Percentiles rank a stretch among this genome's conserved stretches.
These are phyloP conservation scores for Acanthamoeba triangularis DNA, from an alignment of 208 protist species.

Conservation along the genomic window DNA sequence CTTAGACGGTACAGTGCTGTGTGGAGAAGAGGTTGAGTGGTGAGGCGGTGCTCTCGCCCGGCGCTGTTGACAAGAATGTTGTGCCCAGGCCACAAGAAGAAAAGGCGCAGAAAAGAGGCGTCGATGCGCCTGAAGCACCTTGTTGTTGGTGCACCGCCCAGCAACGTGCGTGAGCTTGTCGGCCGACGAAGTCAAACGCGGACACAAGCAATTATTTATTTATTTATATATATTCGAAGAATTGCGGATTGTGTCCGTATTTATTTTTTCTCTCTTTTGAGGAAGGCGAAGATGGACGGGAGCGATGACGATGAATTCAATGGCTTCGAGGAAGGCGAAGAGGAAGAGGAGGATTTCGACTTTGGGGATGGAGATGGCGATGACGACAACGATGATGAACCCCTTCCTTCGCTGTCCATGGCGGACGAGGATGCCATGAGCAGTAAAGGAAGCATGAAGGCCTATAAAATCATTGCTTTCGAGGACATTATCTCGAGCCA, in stretches of 20 bases:
- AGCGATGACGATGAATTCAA: slow-evolving; percentile 6
- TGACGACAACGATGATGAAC: not conserved
- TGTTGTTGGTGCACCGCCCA: too few relatives aligned
- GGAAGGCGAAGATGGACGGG: not conserved
- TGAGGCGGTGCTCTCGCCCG: too few relatives aligned
- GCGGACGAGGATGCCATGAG: not conserved
- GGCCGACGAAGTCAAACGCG: too few relatives aligned
- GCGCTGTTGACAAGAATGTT: too few relatives aligned
- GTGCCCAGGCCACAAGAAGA: too few relatives aligned
- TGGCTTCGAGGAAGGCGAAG: not conserved
- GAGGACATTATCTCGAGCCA: slow-evolving; percentile 15
- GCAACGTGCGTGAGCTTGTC: too few relatives aligned
- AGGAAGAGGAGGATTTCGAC: slow-evolving; percentile 38
- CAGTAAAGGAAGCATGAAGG: not conserved
- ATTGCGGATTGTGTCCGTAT: not conserved
- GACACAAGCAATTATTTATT: too few relatives aligned
- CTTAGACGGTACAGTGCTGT: too few relatives aligned
- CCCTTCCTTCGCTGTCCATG: not conserved
- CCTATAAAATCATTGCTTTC: slow-evolving; percentile 3
- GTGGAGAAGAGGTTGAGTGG: too few relatives aligned
- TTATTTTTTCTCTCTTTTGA: not conserved
- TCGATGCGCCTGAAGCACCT: too few relatives aligned
- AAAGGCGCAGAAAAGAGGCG: too few relatives aligned
- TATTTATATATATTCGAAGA: not conserved
- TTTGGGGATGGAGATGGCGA: not conserved